phyloP scores from a whole-genome alignment of 257 asterid species.

The Ehretia macrophylla region DNA sequence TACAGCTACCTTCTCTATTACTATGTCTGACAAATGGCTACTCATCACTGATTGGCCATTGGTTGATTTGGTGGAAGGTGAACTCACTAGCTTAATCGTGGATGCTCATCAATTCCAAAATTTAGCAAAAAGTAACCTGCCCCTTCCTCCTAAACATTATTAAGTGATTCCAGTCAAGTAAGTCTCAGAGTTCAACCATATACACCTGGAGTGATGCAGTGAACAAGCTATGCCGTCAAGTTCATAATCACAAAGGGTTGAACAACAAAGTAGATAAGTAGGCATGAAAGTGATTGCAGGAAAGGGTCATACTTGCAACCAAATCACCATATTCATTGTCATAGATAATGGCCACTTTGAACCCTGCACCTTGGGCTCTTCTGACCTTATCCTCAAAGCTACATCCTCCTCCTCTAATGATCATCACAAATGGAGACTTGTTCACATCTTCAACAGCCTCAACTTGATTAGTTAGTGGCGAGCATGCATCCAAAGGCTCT shows the following conservation, averaged over 20 bases:
- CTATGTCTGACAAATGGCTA: too few species aligned
- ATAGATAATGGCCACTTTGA: slow-evolving; percentile 68
- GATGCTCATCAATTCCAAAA: too few species aligned
- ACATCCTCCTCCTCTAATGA: slow-evolving; percentile 78
- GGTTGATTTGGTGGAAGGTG: too few species aligned
- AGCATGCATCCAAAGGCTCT: slow-evolving; percentile 77
- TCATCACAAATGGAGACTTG: slow-evolving; percentile 50
- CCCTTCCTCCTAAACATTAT: too few species aligned
- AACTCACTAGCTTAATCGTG: too few species aligned
- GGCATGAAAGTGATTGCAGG: too few species aligned
- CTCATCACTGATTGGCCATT: too few species aligned
- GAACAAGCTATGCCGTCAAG: not conserved
- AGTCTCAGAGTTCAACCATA: not conserved
- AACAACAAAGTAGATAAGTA: slow-evolving; percentile 1
- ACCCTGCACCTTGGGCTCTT: slow-evolving; percentile 67
- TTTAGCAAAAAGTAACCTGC: too few species aligned
- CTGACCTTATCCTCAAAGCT: slow-evolving; percentile 74
- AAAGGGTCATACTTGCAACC: slow-evolving; percentile 59
- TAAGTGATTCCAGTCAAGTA: too few species aligned
- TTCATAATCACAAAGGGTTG: slow-evolving; percentile 2
- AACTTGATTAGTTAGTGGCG: slow-evolving; percentile 39
- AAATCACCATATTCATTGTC: slow-evolving; percentile 47
- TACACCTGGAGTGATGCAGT: not conserved
- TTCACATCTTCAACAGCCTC: slow-evolving; percentile 26
- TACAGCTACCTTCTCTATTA: too few species aligned